Base-by-base conservation (phyloP, 768 basidiomycete genomes). In the Calocera viscosa region DNA sequence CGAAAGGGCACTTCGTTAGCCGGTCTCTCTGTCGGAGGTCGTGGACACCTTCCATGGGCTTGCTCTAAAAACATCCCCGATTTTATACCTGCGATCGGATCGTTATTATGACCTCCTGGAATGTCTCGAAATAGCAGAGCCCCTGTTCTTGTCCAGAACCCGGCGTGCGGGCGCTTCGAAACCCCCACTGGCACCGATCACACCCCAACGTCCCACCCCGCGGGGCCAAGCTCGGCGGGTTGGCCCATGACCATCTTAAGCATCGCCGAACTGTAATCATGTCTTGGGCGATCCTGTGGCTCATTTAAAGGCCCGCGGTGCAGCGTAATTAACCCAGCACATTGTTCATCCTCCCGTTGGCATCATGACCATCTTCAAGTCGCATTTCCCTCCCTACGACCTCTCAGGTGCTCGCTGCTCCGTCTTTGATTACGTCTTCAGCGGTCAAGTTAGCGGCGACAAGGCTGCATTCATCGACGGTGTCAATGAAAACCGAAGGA, bases 401-500 rank as follows among this genome's bases (percentile, higher is more conserved):
- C 30, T 60, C 26, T 60, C 53, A 5, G 26, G 11, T 19, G 53
- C 53, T 16, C 24, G 53, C 24, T 30, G 26, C 53, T 60, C 53
- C 10, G 53, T 60, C 10, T 60, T 60, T 32, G 30, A 26, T 5
- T 60, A 60, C 26, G 53, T 60, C 5, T 60, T 60, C 53, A 60
- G 53, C 19, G 14, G 26, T 10, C 53, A 26, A 26, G 19, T 60
- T 19, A 26, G 10, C 19, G 53, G 53, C 24, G 26, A 60, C 30
- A 60, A 60, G 30, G 14, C 81, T 10, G 88, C 87, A 1, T 89
- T 85, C 73, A 79, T 91, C 64, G 89, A 91, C 70, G 86, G 86
- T 0, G 73, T 77, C 1, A 82, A 87, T 0, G 86, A 83, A 2
- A 77, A 80, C 0, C 78, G 79, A 2, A 70, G 53, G 10, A 16